Evolutionary conservation across 2,329 filamentous ascomycete genomes (phyloP).

Genomic region (Ophiostoma angusticollis): DNA sequence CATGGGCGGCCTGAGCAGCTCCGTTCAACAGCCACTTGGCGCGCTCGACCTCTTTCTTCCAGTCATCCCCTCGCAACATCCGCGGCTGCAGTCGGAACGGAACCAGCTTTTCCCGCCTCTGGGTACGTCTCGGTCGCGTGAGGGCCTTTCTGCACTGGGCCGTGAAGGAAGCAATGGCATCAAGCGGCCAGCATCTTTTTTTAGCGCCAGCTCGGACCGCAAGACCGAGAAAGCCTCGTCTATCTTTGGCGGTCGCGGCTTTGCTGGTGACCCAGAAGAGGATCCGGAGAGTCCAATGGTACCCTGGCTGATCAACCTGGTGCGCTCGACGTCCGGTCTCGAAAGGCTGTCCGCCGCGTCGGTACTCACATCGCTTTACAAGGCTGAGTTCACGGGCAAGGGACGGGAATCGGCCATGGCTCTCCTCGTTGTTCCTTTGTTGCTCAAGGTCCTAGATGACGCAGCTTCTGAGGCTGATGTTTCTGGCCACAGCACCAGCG

Average conservation of each 20-base stretch:
- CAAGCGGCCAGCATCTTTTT: no score
- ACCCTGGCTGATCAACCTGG: conserved; percentile 57
- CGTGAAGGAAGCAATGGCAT: conserved; percentile 18
- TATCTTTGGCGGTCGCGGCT: no score
- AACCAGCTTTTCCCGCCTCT: conserved; percentile 41
- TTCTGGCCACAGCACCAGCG: background rate
- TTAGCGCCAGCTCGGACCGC: no score
- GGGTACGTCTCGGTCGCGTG: conserved; percentile 28
- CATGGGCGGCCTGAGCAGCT: conserved; percentile 35
- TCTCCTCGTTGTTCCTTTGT: conserved; percentile 54
- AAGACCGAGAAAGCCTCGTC: no score
- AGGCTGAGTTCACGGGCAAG: conserved; percentile 52
- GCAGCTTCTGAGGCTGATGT: conserved; percentile 25
- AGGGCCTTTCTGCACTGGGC: conserved; percentile 18
- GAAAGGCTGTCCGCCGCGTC: conserved; percentile 56
- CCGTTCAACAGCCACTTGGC: conserved; percentile 31
- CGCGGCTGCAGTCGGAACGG: conserved; percentile 18
- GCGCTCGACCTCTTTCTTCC: conserved; percentile 57
- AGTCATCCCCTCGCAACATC: conserved; percentile 31
- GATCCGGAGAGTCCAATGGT: conserved; percentile 59
- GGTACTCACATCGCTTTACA: conserved; percentile 56
- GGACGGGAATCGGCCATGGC: conserved; percentile 51
- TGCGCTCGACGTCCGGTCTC: conserved; percentile 43
- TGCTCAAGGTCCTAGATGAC: conserved; percentile 42
- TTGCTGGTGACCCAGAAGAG: no score